Conservation (phyloP, 2,329 filamentous ascomycete genomes). For the Aspergillus transmontanensis region DNA sequence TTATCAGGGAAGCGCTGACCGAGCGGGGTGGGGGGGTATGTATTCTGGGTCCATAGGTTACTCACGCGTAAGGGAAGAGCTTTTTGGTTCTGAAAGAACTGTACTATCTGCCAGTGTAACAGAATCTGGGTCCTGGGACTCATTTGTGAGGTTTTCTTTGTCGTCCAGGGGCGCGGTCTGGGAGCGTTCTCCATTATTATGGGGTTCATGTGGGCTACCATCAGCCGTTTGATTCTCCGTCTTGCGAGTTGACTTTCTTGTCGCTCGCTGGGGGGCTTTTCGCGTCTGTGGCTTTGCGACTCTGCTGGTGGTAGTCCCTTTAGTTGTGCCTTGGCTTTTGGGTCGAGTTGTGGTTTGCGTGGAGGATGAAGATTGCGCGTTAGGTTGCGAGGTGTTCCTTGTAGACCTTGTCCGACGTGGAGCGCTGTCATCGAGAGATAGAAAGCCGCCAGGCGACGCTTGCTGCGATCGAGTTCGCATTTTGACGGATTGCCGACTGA, state of each 20-base stretch:
- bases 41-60: not conserved
- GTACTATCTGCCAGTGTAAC: not conserved
- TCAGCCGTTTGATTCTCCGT: constrained; percentile 8
- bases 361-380: constrained; percentile 5
- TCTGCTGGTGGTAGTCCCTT: constrained; percentile 15
- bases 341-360: constrained; percentile 18
- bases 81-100: constrained; percentile 15
- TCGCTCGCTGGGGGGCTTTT: constrained; percentile 16
- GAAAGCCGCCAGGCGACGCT: constrained; percentile 35
- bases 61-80: not conserved
- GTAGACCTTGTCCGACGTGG: constrained; percentile 25
- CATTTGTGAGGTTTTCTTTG: constrained; percentile 6
- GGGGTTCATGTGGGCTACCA: constrained; percentile 10
- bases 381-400: constrained; percentile 20
- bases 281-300: constrained; percentile 13
- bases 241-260: constrained; percentile 19
- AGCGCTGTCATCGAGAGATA: constrained; percentile 32
- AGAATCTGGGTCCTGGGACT: not conserved
- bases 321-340: constrained; percentile 17
- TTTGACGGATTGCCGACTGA: constrained; percentile 11
- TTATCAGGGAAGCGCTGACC: not conserved
- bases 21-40: not conserved
- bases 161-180: constrained; percentile 8
- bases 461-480: constrained; percentile 45
- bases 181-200: constrained; percentile 6